Percentiles rank a stretch among this genome's conserved stretches.
These are phyloP conservation scores for Aspergillus ibericus DNA, from an alignment of 2,329 filamentous ascomycete genomes.

Conservation along the genomic window DNA sequence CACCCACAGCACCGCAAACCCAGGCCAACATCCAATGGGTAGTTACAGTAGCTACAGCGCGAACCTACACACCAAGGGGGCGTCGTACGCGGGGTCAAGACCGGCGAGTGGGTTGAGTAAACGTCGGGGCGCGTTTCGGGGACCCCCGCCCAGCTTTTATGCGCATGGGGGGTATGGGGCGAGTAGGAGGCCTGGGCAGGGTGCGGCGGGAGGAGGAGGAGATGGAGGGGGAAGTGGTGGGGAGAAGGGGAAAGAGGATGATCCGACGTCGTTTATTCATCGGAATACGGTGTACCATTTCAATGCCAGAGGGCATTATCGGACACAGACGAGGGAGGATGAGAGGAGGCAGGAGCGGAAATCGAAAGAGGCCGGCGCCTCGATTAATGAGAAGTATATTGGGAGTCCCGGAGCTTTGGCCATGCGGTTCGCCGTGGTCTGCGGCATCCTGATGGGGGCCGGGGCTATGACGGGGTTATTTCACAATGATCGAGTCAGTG, in stretches of 20 bases:
- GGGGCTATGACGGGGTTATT: conserved; percentile 31
- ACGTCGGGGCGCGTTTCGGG: conserved; percentile 72
- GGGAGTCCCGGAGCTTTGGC: conserved; percentile 30
- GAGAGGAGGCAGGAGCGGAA: conserved; percentile 49
- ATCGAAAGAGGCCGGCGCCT: conserved; percentile 38
- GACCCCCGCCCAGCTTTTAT: conserved; percentile 89
- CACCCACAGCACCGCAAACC: conserved; percentile 33
- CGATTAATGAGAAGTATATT: conserved; percentile 24
- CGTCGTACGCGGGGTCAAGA: conserved; percentile 58
- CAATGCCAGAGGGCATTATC: conserved; percentile 68
- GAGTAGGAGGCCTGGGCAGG: conserved; percentile 11
- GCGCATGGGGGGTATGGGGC: conserved; percentile 74
- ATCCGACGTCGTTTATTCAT: conserved; percentile 40
- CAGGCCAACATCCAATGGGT: conserved; percentile 45
- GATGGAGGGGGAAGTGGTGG: conserved; percentile 11
- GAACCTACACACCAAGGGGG: conserved; percentile 30
- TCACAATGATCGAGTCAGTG: conserved; percentile 6
- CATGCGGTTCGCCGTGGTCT: conserved; percentile 40
- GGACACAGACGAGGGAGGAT: conserved; percentile 69
- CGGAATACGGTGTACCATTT: conserved; percentile 71
- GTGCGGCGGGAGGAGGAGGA: conserved; percentile 6
- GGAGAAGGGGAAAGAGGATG: conserved; percentile 25
- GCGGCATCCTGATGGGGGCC: conserved; percentile 38
- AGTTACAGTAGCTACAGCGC: conserved; percentile 56
- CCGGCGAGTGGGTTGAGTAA: conserved; percentile 79